Percentiles rank a stretch among this genome's conserved stretches.
phyloP scores from a whole-genome alignment of 768 basidiomycete species.

The Tylopilus sp. region DNA sequence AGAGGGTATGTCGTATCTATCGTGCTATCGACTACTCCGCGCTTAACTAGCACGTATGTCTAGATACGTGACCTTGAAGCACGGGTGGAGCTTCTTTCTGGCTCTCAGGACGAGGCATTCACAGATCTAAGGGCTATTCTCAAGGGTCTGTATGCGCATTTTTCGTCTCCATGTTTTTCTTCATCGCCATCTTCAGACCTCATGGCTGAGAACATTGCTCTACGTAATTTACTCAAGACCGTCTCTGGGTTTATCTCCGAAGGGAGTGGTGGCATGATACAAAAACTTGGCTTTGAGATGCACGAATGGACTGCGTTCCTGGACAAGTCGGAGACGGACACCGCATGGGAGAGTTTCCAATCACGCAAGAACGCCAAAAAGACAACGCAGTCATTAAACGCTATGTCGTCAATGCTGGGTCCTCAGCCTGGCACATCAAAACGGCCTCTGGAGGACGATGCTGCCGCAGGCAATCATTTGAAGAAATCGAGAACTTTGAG shows the following conservation, averaged over 20 bases:
- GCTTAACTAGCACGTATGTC: constrained; percentile 3
- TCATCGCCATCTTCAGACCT: constrained; percentile 49
- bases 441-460: constrained; percentile 32
- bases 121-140: constrained; percentile 80
- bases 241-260: constrained; percentile 84
- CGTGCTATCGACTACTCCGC: background rate
- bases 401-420: constrained; percentile 33
- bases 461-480: constrained; percentile 25
- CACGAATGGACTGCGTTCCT: constrained; percentile 78
- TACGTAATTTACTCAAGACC: constrained; percentile 73
- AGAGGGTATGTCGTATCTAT: constrained; percentile 48
- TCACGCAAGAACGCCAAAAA: constrained; percentile 49
- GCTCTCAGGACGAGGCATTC: constrained; percentile 85
- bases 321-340: constrained; percentile 87
- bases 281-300: constrained; percentile 75
- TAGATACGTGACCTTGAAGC: constrained; percentile 96
- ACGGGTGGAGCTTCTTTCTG: constrained; percentile 90
- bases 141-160: constrained; percentile 47
- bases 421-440: constrained; percentile 19
- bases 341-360: constrained; percentile 88
- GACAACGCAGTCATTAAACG: constrained; percentile 27
- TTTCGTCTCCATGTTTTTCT: background rate
- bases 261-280: constrained; percentile 72
- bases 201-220: constrained; percentile 84
- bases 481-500: constrained; percentile 50